Evolutionary conservation across 2,329 filamentous ascomycete genomes (phyloP), one percentile per base, ranked within the genome.

Genomic region (Coniochaeta prunicola): DNA sequence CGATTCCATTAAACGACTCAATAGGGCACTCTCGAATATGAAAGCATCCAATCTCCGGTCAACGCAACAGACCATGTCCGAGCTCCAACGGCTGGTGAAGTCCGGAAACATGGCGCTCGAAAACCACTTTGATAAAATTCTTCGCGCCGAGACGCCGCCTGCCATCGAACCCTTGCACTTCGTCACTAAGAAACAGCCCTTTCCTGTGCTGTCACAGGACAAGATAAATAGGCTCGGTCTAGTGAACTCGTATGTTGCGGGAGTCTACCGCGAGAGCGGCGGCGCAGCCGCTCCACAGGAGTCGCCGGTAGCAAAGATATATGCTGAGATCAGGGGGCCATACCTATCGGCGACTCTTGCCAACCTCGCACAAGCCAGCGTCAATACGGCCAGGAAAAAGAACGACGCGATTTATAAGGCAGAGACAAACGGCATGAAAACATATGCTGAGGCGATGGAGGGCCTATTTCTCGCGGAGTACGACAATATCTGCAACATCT

Each of bases 131-230:
- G 85, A 92, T 62, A 86, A 88, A 60, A 80, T 92, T 57, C 76
- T 99, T 38, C 79, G 81, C 50, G 83, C 82, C 62, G 90, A 96
- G 65, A 91, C 92, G 40, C 88, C 90, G 15, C 84, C 84, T 56
- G 84, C 89, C 2, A 83, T 97, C 56, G 94, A 99, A 69, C 92
- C 94, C 8, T 77, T 99, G 50, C 90, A 96, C 72, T 97, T 88
- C 69, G 88, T 97, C 67, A 97, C 92, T 19, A 97, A 97, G 74
- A 85, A 91, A 77, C 83, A 80, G 70, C 85, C 89, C 1, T 99
- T 97, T 67, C 94, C 94, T 9, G 80, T 87, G 10, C 81, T 97
- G 30, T 81, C 88, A 1, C 84, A 89, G 63, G 90, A 94, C 58
- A 90, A 88, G 61, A 82, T 89, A 28, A 85, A 86, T n/a, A 83